Conservation (phyloP, 176 grass and related monocot species). For the Avena sativa region DNA sequence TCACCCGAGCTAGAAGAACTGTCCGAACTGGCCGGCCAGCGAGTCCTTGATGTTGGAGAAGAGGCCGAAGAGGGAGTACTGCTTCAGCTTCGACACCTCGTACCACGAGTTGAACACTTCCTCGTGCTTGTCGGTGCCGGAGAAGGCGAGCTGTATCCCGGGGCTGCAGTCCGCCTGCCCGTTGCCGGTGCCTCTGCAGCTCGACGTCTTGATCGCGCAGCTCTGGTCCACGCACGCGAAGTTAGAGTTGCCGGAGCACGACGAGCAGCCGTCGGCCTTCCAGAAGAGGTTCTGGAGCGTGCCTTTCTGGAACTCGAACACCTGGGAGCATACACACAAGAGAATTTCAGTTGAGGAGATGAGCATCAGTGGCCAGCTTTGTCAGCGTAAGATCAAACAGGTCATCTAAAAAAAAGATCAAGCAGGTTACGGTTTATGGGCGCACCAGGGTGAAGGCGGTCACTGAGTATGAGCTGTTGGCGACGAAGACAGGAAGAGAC, state of each 20-base stretch:
- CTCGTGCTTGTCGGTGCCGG: slow-evolving; percentile 86
- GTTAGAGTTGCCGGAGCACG: slow-evolving; percentile 51
- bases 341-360: not conserved
- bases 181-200: slow-evolving; percentile 62
- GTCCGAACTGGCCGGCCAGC: slow-evolving; percentile 57
- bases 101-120: slow-evolving; percentile 92
- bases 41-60: slow-evolving; percentile 87
- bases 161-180: slow-evolving; percentile 76
- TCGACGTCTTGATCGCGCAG: slow-evolving; percentile 58
- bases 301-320: slow-evolving; percentile 92
- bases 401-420: no score
- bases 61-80: slow-evolving; percentile 81
- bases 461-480: slow-evolving; percentile 58
- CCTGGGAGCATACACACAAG: slow-evolving; percentile 30
- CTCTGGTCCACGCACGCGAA: slow-evolving; percentile 61
- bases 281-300: slow-evolving; percentile 82
- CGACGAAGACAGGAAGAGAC: slow-evolving; percentile 64
- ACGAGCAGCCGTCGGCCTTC: slow-evolving; percentile 68
- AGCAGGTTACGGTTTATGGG: not conserved
- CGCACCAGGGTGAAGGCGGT: slow-evolving; percentile 88
- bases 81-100: slow-evolving; percentile 85
- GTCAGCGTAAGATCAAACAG: no score
- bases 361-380: not conserved
- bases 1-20: slow-evolving; percentile 51
- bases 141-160: slow-evolving; percentile 83